phyloP scores from a whole-genome alignment of 2,329 filamentous ascomycete species.

The Rhynchosporium graminicola region DNA sequence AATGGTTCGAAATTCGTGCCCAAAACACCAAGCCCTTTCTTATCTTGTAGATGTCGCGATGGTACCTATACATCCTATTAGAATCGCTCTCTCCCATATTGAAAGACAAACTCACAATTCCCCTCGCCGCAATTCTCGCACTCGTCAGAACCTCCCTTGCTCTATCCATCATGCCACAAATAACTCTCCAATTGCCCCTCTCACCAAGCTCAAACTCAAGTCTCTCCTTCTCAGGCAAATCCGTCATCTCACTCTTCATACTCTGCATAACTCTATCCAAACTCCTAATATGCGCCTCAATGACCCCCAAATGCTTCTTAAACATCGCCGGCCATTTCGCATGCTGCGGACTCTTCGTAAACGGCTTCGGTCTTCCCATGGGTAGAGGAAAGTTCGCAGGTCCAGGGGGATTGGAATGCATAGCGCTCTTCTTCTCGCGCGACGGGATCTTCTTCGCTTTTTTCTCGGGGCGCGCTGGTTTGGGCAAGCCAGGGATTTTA shows the following conservation, averaged over 20 bases:
- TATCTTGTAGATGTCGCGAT: slow-evolving; percentile 24
- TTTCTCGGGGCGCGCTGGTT: slow-evolving; percentile 20
- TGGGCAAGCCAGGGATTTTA: slow-evolving; percentile 14
- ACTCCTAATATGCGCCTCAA: slow-evolving; percentile 33
- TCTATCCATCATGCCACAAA: slow-evolving; percentile 34
- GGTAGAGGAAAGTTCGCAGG: slow-evolving; percentile 11
- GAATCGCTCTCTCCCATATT: not conserved
- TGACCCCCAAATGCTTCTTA: slow-evolving; percentile 34
- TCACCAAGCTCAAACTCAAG: slow-evolving; percentile 32
- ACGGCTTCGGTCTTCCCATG: slow-evolving; percentile 22
- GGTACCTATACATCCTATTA: slow-evolving; percentile 26
- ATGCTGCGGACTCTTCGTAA: slow-evolving; percentile 37
- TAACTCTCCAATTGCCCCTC: slow-evolving; percentile 33
- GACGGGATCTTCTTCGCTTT: slow-evolving; percentile 19
- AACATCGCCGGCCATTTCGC: slow-evolving; percentile 41
- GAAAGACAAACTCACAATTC: slow-evolving; percentile 29
- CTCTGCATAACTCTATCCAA: slow-evolving; percentile 31
- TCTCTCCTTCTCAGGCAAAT: slow-evolving; percentile 29
- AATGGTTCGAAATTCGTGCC: slow-evolving; percentile 29
- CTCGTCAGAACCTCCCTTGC: slow-evolving; percentile 26
- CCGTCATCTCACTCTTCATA: slow-evolving; percentile 26
- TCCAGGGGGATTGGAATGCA: slow-evolving; percentile 6
- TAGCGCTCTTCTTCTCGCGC: slow-evolving; percentile 11
- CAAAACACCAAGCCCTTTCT: slow-evolving; percentile 29
- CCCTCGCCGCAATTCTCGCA: slow-evolving; percentile 27